Conservation (phyloP, 257 asterid genomes). For the Sherardia arvensis region DNA sequence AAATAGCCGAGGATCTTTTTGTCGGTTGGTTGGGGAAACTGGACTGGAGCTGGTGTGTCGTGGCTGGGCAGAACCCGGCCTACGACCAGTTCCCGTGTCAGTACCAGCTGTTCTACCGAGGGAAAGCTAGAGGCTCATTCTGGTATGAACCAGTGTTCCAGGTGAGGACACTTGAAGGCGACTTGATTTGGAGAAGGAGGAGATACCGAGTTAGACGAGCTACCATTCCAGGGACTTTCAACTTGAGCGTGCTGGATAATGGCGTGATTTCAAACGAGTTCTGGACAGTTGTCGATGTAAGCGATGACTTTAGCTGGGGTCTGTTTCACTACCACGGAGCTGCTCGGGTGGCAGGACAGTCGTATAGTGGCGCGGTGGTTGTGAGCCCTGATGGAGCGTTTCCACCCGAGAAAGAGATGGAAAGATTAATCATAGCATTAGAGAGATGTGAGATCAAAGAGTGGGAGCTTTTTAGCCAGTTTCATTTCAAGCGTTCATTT, state of each 20-base stretch:
- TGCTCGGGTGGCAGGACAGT: slow-evolving; percentile 85
- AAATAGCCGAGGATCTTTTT: slow-evolving; percentile 77
- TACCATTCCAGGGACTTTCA: slow-evolving; percentile 53
- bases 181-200: slow-evolving; percentile 76
- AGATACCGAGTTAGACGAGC: slow-evolving; percentile 76
- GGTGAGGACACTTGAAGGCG: slow-evolving; percentile 54
- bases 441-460: slow-evolving; percentile 65
- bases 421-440: slow-evolving; percentile 44
- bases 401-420: slow-evolving; percentile 36
- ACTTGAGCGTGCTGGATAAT: slow-evolving; percentile 73
- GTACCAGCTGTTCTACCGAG: slow-evolving; percentile 81
- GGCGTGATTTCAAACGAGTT: slow-evolving; percentile 83
- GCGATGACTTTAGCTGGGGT: slow-evolving; percentile 84
- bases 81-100: slow-evolving; percentile 97
- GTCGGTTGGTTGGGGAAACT: slow-evolving; percentile 77
- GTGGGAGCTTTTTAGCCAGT: slow-evolving; percentile 77
- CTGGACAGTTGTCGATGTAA: slow-evolving; percentile 80
- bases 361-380: slow-evolving; percentile 84
- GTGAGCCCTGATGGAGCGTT: slow-evolving; percentile 62
- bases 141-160: slow-evolving; percentile 93
- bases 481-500: too few relatives aligned
- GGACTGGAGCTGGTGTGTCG: slow-evolving; percentile 98
- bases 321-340: slow-evolving; percentile 86
- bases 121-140: slow-evolving; percentile 78
- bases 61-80: slow-evolving; percentile 93